Evolutionary conservation across 371 early-diverging fungal species (phyloP), one percentile per base, ranked within the genome.

Genomic region (Quaeritorhiza haematococci): DNA sequence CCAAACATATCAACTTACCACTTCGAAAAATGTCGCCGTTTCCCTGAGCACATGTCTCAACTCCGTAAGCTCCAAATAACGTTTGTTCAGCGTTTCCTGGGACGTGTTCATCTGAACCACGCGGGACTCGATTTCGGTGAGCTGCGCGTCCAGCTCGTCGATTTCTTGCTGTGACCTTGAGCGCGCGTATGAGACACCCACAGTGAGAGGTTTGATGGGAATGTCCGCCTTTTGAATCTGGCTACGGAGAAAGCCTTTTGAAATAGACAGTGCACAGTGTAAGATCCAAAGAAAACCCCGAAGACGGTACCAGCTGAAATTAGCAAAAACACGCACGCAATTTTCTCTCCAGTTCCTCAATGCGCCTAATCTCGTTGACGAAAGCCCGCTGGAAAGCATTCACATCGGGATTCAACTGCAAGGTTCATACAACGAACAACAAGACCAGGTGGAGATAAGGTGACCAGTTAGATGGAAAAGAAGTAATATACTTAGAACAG

Each of bases 371-470:
- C 67, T 94, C 93, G 49, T 75, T 76, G 24, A 93, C 96, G 73
- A 94, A 96, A n/a, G 93, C 85, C 34, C 98, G 86, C 74, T 96
- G 96, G 67, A 98, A 98, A 26, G 96, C 94, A 71, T 91, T 96
- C 32, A 90, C 89, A 35, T 90, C 87, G 38, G 91, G 84, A 73
- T 98, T 96, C 53, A 96, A 78, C 91, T 90, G 61, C 44, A 26
- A 26, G 30, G 15, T 29, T 30, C 42, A 44, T 28, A 45, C n/a
- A n/a, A n/a, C n/a, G n/a, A n/a, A n/a, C n/a, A n/a, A 38, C 15
- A 38, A 38, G 15, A n/a, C 41, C 41, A 38, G 41, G 15, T 8
- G 10, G 21, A 13, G 47, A 23, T 13, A 8, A 13, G 8, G 21
- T 24, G 3, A 44, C 21, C 15, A 49, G 33, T 23, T 24, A 46